These are phyloP conservation scores for Triticum turgidum DNA, from an alignment of 176 grass and related monocot species.

Conservation along the genomic window DNA sequence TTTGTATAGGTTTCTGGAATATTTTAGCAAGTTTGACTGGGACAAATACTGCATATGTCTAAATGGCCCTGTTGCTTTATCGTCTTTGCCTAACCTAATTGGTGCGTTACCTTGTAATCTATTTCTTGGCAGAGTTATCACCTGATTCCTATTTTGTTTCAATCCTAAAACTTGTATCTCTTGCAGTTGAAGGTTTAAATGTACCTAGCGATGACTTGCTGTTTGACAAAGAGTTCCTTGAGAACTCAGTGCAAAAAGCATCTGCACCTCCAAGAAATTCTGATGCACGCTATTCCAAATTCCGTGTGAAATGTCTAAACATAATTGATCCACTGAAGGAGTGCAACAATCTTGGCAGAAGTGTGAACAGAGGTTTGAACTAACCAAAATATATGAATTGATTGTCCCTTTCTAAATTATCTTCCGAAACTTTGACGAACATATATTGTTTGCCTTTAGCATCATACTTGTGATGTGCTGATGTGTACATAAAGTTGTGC, in stretches of 20 bases:
- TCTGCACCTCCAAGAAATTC: slow-evolving; percentile 25
- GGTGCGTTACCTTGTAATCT: slow-evolving; percentile 50
- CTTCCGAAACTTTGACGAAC: background rate
- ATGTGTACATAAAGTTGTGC: background rate
- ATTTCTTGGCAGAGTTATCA: slow-evolving; percentile 17
- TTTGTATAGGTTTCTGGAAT: slow-evolving; percentile 94
- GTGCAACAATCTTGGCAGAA: slow-evolving; percentile 91
- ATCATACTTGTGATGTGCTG: slow-evolving; percentile 7
- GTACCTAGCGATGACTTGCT: slow-evolving; percentile 41
- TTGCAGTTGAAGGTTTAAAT: slow-evolving; percentile 60
- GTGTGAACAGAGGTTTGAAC: slow-evolving; percentile 74
- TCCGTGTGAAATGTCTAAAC: slow-evolving; percentile 66
- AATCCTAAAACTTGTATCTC: slow-evolving; percentile 10
- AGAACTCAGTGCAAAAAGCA: slow-evolving; percentile 35
- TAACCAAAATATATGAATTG: background rate
- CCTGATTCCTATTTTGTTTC: slow-evolving; percentile 26
- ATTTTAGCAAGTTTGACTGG: slow-evolving; percentile 98
- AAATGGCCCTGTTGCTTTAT: slow-evolving; percentile 73
- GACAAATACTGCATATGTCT: slow-evolving; percentile 81
- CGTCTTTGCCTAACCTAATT: slow-evolving; percentile 71
- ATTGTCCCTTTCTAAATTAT: slow-evolving; percentile 21
- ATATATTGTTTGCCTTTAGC: background rate
- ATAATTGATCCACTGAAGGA: slow-evolving; percentile 90
- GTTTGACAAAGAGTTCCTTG: slow-evolving; percentile 65
- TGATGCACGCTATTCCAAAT: slow-evolving; percentile 33